Conservation (phyloP, 805 yeast species). For the Suhomyces pyralidae region DNA sequence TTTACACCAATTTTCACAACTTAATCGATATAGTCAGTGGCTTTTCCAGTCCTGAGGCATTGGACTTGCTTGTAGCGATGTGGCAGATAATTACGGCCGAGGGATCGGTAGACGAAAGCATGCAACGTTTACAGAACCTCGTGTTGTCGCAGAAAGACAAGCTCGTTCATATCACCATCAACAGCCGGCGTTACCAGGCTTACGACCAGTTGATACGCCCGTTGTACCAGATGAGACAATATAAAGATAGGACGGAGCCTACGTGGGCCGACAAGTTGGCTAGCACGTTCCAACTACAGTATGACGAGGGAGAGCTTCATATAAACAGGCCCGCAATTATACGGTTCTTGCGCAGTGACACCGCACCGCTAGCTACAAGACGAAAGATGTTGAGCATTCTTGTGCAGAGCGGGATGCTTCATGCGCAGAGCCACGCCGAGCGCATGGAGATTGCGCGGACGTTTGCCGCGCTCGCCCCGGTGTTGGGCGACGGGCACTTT, state of each 20-base stretch:
- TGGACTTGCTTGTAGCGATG: conserved; percentile 18
- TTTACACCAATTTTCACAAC: conserved; percentile 17
- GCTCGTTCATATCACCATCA: conserved; percentile 27
- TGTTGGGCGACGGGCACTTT: conserved; percentile 20
- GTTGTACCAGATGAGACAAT: conserved; percentile 6
- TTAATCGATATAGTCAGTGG: conserved; percentile 24
- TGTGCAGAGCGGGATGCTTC: conserved; percentile 17
- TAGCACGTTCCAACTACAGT: conserved; percentile 20
- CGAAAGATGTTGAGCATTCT: conserved; percentile 17
- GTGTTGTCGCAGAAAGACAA: conserved; percentile 18
- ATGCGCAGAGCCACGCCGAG: conserved; percentile 11
- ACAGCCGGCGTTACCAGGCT: conserved; percentile 20
- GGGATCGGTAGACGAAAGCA: neutral
- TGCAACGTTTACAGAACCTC: conserved; percentile 12
- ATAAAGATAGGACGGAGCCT: neutral
- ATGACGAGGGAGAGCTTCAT: conserved; percentile 2
- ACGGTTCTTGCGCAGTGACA: conserved; percentile 13
- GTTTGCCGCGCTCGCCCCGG: conserved; percentile 16
- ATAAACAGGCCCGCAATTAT: conserved; percentile 12
- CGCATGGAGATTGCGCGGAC: conserved; percentile 10
- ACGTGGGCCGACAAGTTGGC: conserved; percentile 26
- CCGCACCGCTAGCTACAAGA: conserved; percentile 12
- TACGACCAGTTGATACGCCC: conserved; percentile 20
- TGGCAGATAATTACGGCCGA: conserved; percentile 23
- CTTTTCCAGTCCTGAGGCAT: conserved; percentile 12